A percentile compares a stretch with the other conserved stretches of the same genome.
phyloP scores from a whole-genome alignment of 2,329 filamentous ascomycete genomes.

The Aspergillus fructus region DNA sequence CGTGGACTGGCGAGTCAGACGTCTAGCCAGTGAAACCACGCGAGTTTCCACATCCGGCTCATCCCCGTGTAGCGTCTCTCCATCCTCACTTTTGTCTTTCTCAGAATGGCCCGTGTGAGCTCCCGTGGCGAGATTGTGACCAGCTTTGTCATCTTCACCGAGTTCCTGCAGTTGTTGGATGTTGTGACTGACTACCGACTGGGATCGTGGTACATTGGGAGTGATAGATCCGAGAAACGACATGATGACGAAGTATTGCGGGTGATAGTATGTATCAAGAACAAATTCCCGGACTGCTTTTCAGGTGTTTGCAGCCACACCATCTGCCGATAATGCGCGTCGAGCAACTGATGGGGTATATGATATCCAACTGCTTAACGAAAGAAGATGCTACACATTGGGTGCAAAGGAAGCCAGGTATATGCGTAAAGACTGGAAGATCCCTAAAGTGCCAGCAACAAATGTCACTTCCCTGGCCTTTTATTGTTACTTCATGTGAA shows the following conservation, averaged over 20 bases:
- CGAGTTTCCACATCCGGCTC: slow-evolving; percentile 10
- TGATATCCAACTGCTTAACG: neutral
- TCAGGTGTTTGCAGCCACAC: neutral
- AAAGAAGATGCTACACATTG: neutral
- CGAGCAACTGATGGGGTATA: neutral
- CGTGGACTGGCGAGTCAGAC: slow-evolving; percentile 38
- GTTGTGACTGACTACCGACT: slow-evolving; percentile 20
- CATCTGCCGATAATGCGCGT: too few species aligned
- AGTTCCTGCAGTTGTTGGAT: slow-evolving; percentile 3
- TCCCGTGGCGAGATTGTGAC: neutral
- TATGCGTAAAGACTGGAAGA: neutral
- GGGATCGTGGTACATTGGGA: slow-evolving; percentile 12
- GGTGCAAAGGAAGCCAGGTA: neutral
- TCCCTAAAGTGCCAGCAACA: neutral
- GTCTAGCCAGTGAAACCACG: slow-evolving; percentile 28
- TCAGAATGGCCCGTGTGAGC: neutral
- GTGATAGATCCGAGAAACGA: slow-evolving; percentile 13
- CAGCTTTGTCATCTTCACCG: slow-evolving; percentile 8
- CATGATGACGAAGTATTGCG: slow-evolving; percentile 6
- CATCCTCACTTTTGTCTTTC: slow-evolving; percentile 16
- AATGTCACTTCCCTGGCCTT: neutral
- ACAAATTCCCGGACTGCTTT: neutral
- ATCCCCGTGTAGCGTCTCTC: slow-evolving; percentile 12
- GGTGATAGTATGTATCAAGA: neutral
- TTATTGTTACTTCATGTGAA: neutral